phyloP scores from a whole-genome alignment of 2,329 filamentous ascomycete species.

The Neurospora sp. region DNA sequence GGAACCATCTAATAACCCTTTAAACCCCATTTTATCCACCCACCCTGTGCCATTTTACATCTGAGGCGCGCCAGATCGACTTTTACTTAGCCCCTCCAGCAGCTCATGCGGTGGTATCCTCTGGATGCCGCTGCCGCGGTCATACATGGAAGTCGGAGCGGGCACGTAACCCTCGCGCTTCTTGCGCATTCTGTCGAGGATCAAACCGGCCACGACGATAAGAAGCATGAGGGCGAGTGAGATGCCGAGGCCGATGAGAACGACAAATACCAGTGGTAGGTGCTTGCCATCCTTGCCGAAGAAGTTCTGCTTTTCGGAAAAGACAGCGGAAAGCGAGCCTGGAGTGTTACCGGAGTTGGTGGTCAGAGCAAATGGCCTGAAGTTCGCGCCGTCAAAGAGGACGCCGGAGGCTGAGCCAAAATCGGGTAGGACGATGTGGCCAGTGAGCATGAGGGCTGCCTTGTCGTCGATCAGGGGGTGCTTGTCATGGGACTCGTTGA shows the following conservation, averaged over 20 bases:
- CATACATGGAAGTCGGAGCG: slow-evolving; percentile 58
- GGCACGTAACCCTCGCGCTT: slow-evolving; percentile 70
- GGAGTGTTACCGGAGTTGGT: slow-evolving; percentile 52
- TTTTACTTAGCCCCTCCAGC: slow-evolving; percentile 41
- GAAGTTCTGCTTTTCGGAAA: slow-evolving; percentile 71
- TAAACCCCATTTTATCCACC: background rate
- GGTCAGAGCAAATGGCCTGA: slow-evolving; percentile 73
- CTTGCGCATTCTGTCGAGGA: slow-evolving; percentile 66
- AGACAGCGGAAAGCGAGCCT: slow-evolving; percentile 71
- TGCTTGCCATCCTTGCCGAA: slow-evolving; percentile 50
- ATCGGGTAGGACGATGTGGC: slow-evolving; percentile 61
- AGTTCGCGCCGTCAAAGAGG: slow-evolving; percentile 72
- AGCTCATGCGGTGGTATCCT: slow-evolving; percentile 53
- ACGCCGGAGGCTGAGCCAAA: slow-evolving; percentile 80
- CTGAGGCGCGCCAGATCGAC: slow-evolving; percentile 37
- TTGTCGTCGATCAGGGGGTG: slow-evolving; percentile 53
- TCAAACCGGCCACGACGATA: slow-evolving; percentile 63
- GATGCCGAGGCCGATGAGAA: slow-evolving; percentile 72
- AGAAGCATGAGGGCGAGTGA: slow-evolving; percentile 68
- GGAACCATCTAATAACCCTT: slow-evolving; percentile 2
- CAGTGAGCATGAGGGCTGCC: slow-evolving; percentile 74
- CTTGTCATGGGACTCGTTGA: slow-evolving; percentile 57
- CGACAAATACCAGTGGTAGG: slow-evolving; percentile 65
- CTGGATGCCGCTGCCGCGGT: slow-evolving; percentile 47
- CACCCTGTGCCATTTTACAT: slow-evolving; percentile 28